Evolutionary conservation across 345 rosid species (phyloP).

Genomic region (Dipteronia sinensis): DNA sequence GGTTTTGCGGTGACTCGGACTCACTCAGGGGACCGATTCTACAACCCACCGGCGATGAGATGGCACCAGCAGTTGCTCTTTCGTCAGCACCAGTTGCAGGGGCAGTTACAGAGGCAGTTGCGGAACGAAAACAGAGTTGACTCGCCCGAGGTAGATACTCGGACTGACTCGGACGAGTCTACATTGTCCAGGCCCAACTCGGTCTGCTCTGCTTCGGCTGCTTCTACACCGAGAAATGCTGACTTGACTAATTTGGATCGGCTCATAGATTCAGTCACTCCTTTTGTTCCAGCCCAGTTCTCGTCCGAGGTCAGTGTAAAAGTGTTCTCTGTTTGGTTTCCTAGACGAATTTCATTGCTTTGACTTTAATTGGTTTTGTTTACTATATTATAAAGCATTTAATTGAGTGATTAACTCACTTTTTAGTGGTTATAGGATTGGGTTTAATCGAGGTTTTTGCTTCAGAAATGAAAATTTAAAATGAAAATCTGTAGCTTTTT

Average conservation of each 20-base stretch:
- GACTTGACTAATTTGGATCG: slow-evolving; percentile 56
- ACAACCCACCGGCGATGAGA: slow-evolving; percentile 43
- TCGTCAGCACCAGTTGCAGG: slow-evolving; percentile 34
- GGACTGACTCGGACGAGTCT: slow-evolving; percentile 36
- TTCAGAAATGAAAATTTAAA: background rate
- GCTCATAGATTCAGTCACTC: slow-evolving; percentile 52
- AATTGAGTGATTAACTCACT: background rate
- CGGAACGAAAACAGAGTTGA: slow-evolving; percentile 20
- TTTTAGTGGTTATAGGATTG: too few species aligned
- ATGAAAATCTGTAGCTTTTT: background rate
- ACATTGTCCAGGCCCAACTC: slow-evolving; percentile 41
- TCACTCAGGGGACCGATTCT: slow-evolving; percentile 40
- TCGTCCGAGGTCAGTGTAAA: slow-evolving; percentile 37
- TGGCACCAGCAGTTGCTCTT: slow-evolving; percentile 33
- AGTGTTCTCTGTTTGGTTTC: slow-evolving; percentile 3
- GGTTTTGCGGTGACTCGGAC: slow-evolving; percentile 41
- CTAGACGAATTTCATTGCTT: slow-evolving; percentile 2
- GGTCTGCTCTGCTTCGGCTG: slow-evolving; percentile 21
- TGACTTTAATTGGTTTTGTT: background rate
- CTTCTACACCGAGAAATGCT: slow-evolving; percentile 9
- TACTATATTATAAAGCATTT: background rate
- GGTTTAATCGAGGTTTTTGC: slow-evolving; percentile 4
- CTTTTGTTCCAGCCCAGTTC: slow-evolving; percentile 44
- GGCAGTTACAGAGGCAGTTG: slow-evolving; percentile 22
- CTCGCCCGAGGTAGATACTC: slow-evolving; percentile 22